A percentile compares a stretch with the other conserved stretches of the same genome.
Evolutionary conservation across 2,329 filamentous ascomycete species (phyloP).

Genomic region (Aureobasidium musti): DNA sequence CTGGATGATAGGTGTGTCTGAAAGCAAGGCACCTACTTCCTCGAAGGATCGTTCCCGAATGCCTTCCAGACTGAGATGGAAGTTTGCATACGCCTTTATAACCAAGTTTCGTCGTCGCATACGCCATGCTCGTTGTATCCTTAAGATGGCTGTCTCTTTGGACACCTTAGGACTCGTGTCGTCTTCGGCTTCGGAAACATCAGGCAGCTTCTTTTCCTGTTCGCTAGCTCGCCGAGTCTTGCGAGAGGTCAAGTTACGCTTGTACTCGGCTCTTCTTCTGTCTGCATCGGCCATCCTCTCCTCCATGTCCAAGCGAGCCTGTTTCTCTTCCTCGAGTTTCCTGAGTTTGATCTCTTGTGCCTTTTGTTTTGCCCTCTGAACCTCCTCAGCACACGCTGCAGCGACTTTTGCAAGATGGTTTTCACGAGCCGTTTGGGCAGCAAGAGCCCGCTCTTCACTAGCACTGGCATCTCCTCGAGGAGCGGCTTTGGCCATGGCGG

Average conservation of each 20-base stretch:
- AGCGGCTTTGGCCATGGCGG: slow-evolving; percentile 71
- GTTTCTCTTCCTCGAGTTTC: slow-evolving; percentile 70
- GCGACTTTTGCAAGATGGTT: slow-evolving; percentile 81
- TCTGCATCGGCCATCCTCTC: slow-evolving; percentile 78
- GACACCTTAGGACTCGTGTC: slow-evolving; percentile 47
- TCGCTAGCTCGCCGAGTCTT: slow-evolving; percentile 43
- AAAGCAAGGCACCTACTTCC: slow-evolving; percentile 68
- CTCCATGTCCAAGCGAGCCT: slow-evolving; percentile 73
- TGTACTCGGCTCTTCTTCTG: slow-evolving; percentile 61
- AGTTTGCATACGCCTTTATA: slow-evolving; percentile 64
- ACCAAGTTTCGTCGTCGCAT: slow-evolving; percentile 58
- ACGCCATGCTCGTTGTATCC: slow-evolving; percentile 72
- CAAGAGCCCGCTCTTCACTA: slow-evolving; percentile 74
- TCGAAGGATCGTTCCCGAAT: slow-evolving; percentile 73
- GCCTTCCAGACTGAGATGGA: slow-evolving; percentile 69
- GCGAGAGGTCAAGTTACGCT: slow-evolving; percentile 53
- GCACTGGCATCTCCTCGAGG: slow-evolving; percentile 60
- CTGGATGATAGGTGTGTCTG: slow-evolving; percentile 65
- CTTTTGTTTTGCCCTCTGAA: slow-evolving; percentile 78
- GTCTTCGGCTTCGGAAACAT: slow-evolving; percentile 53
- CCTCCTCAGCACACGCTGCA: slow-evolving; percentile 78
- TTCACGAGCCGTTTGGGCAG: slow-evolving; percentile 75
- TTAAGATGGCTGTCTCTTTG: slow-evolving; percentile 63
- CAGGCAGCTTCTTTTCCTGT: slow-evolving; percentile 54
- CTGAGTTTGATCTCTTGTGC: slow-evolving; percentile 80